Base-by-base conservation (phyloP, 345 rosid genomes). In the Bruguiera parviflora region DNA sequence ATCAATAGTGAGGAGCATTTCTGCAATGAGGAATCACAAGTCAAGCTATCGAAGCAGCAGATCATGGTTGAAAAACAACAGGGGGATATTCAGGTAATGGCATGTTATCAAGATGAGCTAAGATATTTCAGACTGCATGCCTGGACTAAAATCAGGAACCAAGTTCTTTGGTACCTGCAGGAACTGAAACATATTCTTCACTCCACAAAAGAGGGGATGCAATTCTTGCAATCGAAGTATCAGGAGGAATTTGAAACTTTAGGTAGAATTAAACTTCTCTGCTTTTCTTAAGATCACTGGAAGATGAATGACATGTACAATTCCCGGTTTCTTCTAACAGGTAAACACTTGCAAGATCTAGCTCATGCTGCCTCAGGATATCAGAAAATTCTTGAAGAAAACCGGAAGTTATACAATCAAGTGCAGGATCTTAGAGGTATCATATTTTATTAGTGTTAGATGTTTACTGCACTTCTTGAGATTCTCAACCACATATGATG, bases 11-110 rank as follows among this genome's bases (percentile, higher is more conserved):
- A 57, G 10, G 69, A 53, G 5, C 58, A 20, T 55, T 55, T 25
- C 8, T 55, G 20, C 53, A 47, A 63, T 21, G 70, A 72, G 61
- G 57, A 64, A 68, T 59, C 62, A 24, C 47, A 43, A 28, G 66
- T 49, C 32, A 55, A 64, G 63, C 51, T 58, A 63, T 20, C 39
- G 53, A 68, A 68, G 46, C 77, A 64, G 28, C 56, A 49, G 53
- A 69, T 68, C 66, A 6, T 72, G 56, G 63, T 77, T 58, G 66
- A 72, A 63, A 73, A 64, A 21, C 80, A 77, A 29, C 67, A 72
- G 58, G 60, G 33, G 55, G 49, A 64, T 63, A 73, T 91, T 70
- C 80, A 68, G 97, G 96, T 90, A 81, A 66, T 51, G 58, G 37
- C 46, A 61, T 27, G n/a, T 37, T 25, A 37, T 31, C 18, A 1